These are phyloP conservation scores for Selenicereus undatus DNA, from an alignment of 148 eudicot species.

Conservation along the genomic window DNA sequence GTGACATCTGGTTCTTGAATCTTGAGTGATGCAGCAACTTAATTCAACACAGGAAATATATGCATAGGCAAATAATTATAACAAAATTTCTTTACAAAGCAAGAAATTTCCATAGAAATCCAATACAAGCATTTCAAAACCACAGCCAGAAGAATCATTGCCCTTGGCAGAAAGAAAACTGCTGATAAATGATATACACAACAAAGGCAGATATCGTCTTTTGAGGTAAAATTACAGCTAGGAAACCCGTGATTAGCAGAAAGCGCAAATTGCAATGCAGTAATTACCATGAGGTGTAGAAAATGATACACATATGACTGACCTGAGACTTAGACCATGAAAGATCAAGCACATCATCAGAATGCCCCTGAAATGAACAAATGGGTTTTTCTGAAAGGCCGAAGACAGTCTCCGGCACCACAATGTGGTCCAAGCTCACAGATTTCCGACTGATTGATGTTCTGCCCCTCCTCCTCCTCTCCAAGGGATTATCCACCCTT, in stretches of 20 bases:
- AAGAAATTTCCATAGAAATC: background rate
- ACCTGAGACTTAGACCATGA: constrained; percentile 99
- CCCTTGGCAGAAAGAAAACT: background rate
- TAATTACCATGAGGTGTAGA: background rate
- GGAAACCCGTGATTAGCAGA: background rate
- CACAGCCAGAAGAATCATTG: background rate
- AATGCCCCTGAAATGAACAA: constrained; percentile 90
- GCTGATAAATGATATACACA: background rate
- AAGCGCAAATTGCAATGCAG: background rate
- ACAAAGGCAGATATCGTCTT: background rate
- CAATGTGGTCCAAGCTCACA: constrained; percentile 61
- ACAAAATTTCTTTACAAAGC: background rate
- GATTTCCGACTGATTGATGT: constrained; percentile 82
- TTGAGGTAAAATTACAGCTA: background rate
- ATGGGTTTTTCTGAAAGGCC: constrained; percentile 85
- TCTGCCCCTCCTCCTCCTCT: constrained; percentile 80
- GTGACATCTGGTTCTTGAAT: background rate
- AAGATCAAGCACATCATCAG: constrained; percentile 87
- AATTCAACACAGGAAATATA: background rate
- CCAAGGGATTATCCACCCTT: constrained; percentile 43
- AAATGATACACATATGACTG: constrained; percentile 25
- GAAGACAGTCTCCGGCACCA: constrained; percentile 79
- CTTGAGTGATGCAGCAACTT: background rate
- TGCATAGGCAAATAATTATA: background rate
- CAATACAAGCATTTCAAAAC: constrained; percentile 3